Base-by-base conservation (phyloP, 306 rosid species). In the Nissolia schottii region DNA sequence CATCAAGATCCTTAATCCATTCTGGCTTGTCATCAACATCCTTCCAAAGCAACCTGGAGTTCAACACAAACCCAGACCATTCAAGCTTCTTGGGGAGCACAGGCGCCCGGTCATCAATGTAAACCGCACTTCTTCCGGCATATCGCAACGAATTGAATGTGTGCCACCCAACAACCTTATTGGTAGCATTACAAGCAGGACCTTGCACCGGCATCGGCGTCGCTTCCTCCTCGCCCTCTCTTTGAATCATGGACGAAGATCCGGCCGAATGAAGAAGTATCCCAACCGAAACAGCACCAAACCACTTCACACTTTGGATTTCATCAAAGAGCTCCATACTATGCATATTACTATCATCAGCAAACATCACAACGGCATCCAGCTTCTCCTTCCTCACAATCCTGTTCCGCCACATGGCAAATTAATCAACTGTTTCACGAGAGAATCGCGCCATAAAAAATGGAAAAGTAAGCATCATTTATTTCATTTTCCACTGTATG, bases 291-390 rank as follows among this genome's bases (percentile, higher is more conserved):
- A 95, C 74, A 72, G 96, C 97, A 77, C 96, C 99, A 31, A 95
- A 58, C 99, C 96, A 85, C 64, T 88, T 86, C 85, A 92, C 93
- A 61, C 55, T 89, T 74, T 91, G 99, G 64, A 87, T 79, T 79
- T 92, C 99, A 67, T 92, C 96, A 68, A 95, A 95, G 32, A 95
- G 77, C 84, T 95, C 99, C 96, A 88, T 85, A 67, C 93, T 92
- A 63, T 95, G 97, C 99, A 92, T 88, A 79, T 95, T 95, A 85
- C 99, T 95, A 80, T 95, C 99, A 80, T 95, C 99, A 1, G 94
- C 92, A 88, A 95, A 95, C 87, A 89, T 76, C 82, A 92, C 96
- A 61, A 83, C 80, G 77, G 97, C 99, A 67, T 95, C 97, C 81
- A 95, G 75, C 89, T 77, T 92, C 88, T 78, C 78, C 61, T 92